These are phyloP conservation scores for Ceratobasidium sp. DNA, from an alignment of 1,284 basidiomycete species.

Conservation along the genomic window DNA sequence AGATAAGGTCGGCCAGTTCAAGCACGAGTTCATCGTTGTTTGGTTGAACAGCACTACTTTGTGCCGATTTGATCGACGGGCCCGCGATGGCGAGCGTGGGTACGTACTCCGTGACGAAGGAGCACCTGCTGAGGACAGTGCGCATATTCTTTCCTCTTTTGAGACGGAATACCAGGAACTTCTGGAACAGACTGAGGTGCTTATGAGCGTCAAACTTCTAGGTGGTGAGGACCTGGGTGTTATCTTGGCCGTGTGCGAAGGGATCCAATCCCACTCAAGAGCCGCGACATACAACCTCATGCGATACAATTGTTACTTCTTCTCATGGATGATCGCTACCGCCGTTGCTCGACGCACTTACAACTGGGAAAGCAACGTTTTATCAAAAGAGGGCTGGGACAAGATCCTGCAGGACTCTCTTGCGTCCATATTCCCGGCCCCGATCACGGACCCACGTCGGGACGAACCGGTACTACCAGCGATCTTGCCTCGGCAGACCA, in stretches of 20 bases:
- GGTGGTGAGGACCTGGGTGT: not conserved
- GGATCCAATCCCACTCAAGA: not conserved
- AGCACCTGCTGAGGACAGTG: constrained; percentile 5
- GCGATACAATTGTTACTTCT: constrained; percentile 36
- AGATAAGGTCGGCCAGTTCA: not conserved
- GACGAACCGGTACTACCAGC: no score
- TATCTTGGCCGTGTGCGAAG: constrained; percentile 15
- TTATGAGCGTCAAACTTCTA: constrained; percentile 2
- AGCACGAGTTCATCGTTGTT: constrained; percentile 24
- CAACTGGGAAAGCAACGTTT: not conserved
- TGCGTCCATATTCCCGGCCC: no score
- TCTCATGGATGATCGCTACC: constrained; percentile 8
- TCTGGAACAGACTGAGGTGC: not conserved
- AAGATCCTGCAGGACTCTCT: not conserved
- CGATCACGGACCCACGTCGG: no score
- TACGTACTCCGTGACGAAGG: constrained; percentile 9
- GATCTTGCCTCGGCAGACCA: not conserved
- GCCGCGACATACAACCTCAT: not conserved
- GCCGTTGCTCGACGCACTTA: constrained; percentile 1
- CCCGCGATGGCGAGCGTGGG: not conserved
- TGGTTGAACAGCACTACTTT: not conserved
- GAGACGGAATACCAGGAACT: not conserved
- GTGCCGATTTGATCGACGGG: constrained; percentile 22
- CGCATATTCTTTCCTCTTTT: not conserved
- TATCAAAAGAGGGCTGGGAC: not conserved